phyloP scores from a whole-genome alignment of 1,284 basidiomycete species.

The Farysia itapuensis region DNA sequence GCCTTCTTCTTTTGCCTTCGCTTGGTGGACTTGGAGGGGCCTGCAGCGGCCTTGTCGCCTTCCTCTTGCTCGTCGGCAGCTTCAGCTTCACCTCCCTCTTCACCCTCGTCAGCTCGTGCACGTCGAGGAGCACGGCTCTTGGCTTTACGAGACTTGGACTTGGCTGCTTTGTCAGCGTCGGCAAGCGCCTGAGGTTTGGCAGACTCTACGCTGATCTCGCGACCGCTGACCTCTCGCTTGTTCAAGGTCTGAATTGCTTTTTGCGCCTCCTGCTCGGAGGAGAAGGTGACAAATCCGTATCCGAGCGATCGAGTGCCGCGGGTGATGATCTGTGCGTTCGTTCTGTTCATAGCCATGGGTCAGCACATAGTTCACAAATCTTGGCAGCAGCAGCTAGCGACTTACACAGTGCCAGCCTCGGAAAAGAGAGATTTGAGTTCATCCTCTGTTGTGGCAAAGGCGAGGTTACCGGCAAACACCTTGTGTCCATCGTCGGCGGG shows the following conservation, averaged over 20 bases:
- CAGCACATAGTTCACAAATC: neutral
- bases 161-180: slow-evolving; percentile 23
- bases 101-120: slow-evolving; percentile 46
- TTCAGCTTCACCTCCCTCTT: slow-evolving; percentile 42
- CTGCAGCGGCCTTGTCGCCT: slow-evolving; percentile 8
- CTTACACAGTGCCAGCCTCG: slow-evolving; percentile 51
- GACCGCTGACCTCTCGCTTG: slow-evolving; percentile 53
- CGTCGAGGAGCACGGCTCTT: slow-evolving; percentile 31
- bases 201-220: slow-evolving; percentile 52
- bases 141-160: slow-evolving; percentile 14
- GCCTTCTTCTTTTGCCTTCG: slow-evolving; percentile 41
- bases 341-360: slow-evolving; percentile 10
- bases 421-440: slow-evolving; percentile 50
- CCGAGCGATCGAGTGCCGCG: slow-evolving; percentile 55
- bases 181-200: slow-evolving; percentile 46
- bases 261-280: slow-evolving; percentile 46
- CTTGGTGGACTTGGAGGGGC: slow-evolving; percentile 39
- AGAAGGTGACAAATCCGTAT: slow-evolving; percentile 55
- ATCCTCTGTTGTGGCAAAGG: slow-evolving; percentile 53
- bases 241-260: slow-evolving; percentile 47
- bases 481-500: slow-evolving; percentile 26
- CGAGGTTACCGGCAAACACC: slow-evolving; percentile 48
- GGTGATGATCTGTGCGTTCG: slow-evolving; percentile 51
- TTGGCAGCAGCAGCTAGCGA: neutral
- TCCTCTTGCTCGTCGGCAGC: slow-evolving; percentile 24